phyloP scores from a whole-genome alignment of 352 stramenopile genomes.

The Pythium volutum region DNA sequence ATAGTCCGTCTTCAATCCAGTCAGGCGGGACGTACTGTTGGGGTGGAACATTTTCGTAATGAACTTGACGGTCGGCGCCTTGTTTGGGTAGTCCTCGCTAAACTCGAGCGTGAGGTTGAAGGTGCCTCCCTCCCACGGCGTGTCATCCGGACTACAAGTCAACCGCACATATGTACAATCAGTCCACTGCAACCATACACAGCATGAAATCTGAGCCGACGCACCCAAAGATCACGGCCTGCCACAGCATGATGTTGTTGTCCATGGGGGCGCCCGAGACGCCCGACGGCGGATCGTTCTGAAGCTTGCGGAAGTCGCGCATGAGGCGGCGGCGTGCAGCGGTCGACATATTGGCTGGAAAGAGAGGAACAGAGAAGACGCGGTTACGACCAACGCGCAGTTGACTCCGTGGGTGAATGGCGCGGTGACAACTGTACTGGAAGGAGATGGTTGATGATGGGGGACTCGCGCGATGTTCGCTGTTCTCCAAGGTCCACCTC shows the following conservation, averaged over 20 bases:
- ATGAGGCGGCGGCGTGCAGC: slow-evolving; percentile 94
- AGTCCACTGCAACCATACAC: not conserved
- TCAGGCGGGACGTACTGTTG: slow-evolving; percentile 82
- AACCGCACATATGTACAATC: not conserved
- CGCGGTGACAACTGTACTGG: not conserved
- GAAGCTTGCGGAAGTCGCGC: slow-evolving; percentile 96
- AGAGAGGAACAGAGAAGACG: not conserved
- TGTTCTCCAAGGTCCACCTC: not conserved
- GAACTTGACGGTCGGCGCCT: slow-evolving; percentile 97
- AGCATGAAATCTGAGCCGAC: not conserved
- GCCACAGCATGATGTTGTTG: slow-evolving; percentile 99
- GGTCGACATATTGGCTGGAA: slow-evolving; percentile 85
- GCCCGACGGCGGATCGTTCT: slow-evolving; percentile 97
- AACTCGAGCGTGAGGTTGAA: slow-evolving; percentile 99
- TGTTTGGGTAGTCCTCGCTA: slow-evolving; percentile 99
- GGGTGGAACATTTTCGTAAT: slow-evolving; percentile 99
- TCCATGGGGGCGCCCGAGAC: slow-evolving; percentile 97
- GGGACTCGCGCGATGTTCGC: slow-evolving; percentile 2
- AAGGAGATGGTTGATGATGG: slow-evolving; percentile 12
- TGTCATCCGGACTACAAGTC: slow-evolving; percentile 95
- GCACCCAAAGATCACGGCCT: slow-evolving; percentile 90
- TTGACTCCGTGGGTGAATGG: not conserved
- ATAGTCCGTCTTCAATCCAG: not conserved
- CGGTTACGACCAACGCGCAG: no score
- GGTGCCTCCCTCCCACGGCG: slow-evolving; percentile 98